Conservation (phyloP, 106 monocot genomes). For the Phalaenopsis equestris region DNA sequence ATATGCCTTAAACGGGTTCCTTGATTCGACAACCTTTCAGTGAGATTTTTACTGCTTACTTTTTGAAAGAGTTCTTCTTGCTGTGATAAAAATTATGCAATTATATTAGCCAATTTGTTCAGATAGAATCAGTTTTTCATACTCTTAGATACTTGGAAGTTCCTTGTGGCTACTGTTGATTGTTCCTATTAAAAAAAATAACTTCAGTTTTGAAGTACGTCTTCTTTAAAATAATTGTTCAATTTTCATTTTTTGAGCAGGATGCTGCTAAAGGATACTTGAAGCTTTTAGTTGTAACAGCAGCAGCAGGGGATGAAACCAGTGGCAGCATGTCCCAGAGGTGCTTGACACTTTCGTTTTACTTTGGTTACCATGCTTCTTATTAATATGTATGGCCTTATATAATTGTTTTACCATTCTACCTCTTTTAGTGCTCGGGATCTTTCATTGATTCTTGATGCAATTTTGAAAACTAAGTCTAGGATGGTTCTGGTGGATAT, state of each 20-base stretch:
- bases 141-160: neutral
- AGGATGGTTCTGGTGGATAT: conserved; percentile 72
- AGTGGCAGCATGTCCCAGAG: conserved; percentile 62
- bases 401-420: neutral
- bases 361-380: conserved; percentile 3
- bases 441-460: conserved; percentile 93
- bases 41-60: neutral
- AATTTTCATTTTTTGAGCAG: conserved; percentile 29
- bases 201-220: neutral
- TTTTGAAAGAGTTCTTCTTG: neutral
- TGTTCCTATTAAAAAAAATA: neutral
- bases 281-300: conserved; percentile 91
- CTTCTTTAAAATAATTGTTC: neutral
- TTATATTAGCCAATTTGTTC: neutral
- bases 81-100: neutral
- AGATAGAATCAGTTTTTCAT: too few relatives aligned
- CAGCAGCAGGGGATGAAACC: conserved; percentile 61
- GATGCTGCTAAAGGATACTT: conserved; percentile 90
- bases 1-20: neutral
- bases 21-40: neutral
- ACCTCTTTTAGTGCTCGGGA: conserved; percentile 60
- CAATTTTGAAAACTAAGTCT: conserved; percentile 88
- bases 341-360: conserved; percentile 11
- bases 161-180: neutral
- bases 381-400: neutral